phyloP scores from a whole-genome alignment of 768 basidiomycete genomes.

The Mycena vitilis region DNA sequence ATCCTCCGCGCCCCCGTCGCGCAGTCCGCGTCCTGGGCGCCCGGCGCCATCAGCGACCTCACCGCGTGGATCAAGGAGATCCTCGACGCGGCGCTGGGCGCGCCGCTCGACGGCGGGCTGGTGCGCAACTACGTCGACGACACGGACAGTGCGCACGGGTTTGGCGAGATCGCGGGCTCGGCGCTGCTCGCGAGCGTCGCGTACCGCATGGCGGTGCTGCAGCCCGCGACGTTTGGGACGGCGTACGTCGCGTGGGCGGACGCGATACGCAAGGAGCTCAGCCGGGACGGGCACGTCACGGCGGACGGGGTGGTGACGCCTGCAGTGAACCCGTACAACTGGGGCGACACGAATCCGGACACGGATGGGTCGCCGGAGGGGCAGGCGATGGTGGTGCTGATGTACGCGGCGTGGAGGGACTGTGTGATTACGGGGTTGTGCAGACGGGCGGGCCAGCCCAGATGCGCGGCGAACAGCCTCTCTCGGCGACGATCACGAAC shows the following conservation, averaged over 20 bases:
- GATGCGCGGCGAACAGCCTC: no score
- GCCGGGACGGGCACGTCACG: slow-evolving; percentile 40
- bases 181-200: slow-evolving; percentile 51
- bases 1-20: slow-evolving; percentile 53
- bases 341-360: slow-evolving; percentile 48
- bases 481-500: no score
- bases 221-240: slow-evolving; percentile 26
- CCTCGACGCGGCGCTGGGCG: slow-evolving; percentile 52
- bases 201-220: slow-evolving; percentile 47
- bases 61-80: slow-evolving; percentile 57
- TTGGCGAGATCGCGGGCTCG: slow-evolving; percentile 43
- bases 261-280: slow-evolving; percentile 27
- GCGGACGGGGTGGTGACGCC: slow-evolving; percentile 46
- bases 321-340: slow-evolving; percentile 54
- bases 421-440: slow-evolving; percentile 43
- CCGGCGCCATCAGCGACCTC: slow-evolving; percentile 44
- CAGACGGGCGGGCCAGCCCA: no score
- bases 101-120: slow-evolving; percentile 46
- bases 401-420: slow-evolving; percentile 57
- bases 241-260: slow-evolving; percentile 43
- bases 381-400: slow-evolving; percentile 52
- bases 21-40: slow-evolving; percentile 35
- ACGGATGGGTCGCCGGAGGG: slow-evolving; percentile 53
- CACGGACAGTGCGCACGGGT: slow-evolving; percentile 2
- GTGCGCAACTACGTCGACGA: slow-evolving; percentile 56